These are phyloP conservation scores for Stentor roeselii DNA, from an alignment of 73 alveolate species.

Conservation along the genomic window DNA sequence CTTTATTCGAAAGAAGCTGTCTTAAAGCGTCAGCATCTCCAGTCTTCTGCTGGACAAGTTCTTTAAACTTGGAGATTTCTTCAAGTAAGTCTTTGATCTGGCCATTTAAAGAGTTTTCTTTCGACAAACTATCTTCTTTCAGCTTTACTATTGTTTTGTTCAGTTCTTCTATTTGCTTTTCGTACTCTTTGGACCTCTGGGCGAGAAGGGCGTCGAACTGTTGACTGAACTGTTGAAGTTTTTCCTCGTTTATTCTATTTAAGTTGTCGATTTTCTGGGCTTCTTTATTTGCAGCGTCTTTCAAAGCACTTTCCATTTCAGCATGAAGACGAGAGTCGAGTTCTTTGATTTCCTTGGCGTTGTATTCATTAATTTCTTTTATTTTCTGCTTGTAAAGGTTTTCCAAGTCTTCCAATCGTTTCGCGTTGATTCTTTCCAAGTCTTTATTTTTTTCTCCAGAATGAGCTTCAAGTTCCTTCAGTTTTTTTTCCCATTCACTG, in stretches of 20 bases:
- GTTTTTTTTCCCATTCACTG: not conserved
- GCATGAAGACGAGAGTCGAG: not conserved
- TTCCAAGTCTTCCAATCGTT: not conserved
- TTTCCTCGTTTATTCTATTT: not conserved
- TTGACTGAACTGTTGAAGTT: conserved; percentile 30
- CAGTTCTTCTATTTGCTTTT: conserved; percentile 6
- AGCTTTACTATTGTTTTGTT: conserved; percentile 26
- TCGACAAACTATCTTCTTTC: conserved; percentile 31
- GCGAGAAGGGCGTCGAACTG: conserved; percentile 14
- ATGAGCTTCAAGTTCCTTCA: not conserved
- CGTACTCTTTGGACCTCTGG: conserved; percentile 29
- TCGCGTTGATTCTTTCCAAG: not conserved
- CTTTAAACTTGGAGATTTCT: conserved; percentile 15
- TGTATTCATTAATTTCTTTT: not conserved
- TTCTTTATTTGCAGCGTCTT: not conserved
- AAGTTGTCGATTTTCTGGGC: not conserved
- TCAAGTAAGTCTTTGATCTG: not conserved
- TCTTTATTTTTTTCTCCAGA: not conserved
- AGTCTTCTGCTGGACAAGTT: not conserved
- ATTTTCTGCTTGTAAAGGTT: not conserved
- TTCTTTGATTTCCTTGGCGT: not conserved
- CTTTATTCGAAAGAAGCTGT: conserved; percentile 35
- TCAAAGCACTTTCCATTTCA: not conserved
- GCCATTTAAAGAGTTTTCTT: not conserved
- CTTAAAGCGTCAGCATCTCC: not conserved